These are phyloP conservation scores for Coniochaeta sp. DNA, from an alignment of 2,329 filamentous ascomycete species.

Conservation along the genomic window DNA sequence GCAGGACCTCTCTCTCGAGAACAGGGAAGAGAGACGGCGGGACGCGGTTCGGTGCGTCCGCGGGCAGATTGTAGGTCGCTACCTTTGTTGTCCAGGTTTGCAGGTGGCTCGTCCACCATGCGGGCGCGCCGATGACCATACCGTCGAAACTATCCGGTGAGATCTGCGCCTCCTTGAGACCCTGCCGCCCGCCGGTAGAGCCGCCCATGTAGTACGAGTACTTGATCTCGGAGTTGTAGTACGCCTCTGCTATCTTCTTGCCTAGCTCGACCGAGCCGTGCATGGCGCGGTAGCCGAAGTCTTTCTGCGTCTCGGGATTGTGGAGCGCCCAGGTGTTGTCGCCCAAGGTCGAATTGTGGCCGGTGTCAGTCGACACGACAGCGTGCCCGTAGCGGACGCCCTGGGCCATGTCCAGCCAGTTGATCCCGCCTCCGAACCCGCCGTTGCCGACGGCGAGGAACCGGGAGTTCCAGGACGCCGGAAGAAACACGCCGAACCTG, in stretches of 20 bases:
- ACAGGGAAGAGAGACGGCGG: conserved; percentile 30
- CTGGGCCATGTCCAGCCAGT: conserved; percentile 18
- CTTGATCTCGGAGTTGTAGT: conserved; percentile 32
- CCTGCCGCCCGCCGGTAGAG: conserved; percentile 50
- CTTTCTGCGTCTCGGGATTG: conserved; percentile 22
- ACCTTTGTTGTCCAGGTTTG: conserved; percentile 31
- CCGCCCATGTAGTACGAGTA: conserved; percentile 49
- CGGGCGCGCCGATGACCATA: conserved; percentile 38
- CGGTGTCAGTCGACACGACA: conserved; percentile 33
- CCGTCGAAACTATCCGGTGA: conserved; percentile 50
- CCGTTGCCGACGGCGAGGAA: conserved; percentile 24
- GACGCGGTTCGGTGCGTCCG: conserved; percentile 34
- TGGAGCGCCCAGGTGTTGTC: conserved; percentile 30
- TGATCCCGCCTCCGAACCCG: conserved; percentile 23
- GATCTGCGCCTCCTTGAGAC: conserved; percentile 41
- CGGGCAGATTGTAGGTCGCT: conserved; percentile 37
- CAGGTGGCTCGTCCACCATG: conserved; percentile 42
- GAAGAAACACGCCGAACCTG: conserved; percentile 24
- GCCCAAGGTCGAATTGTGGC: conserved; percentile 25
- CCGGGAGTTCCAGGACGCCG: conserved; percentile 20
- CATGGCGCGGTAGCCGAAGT: conserved; percentile 31
- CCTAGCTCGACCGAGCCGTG: conserved; percentile 40
- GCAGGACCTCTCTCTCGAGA: conserved; percentile 33
- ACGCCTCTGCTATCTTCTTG: conserved; percentile 37
- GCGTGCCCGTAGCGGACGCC: conserved; percentile 30